Percentiles rank a stretch among this genome's conserved stretches.
Conservation (phyloP, 495 filamentous ascomycete genomes). For the Aspergillus steynii region DNA sequence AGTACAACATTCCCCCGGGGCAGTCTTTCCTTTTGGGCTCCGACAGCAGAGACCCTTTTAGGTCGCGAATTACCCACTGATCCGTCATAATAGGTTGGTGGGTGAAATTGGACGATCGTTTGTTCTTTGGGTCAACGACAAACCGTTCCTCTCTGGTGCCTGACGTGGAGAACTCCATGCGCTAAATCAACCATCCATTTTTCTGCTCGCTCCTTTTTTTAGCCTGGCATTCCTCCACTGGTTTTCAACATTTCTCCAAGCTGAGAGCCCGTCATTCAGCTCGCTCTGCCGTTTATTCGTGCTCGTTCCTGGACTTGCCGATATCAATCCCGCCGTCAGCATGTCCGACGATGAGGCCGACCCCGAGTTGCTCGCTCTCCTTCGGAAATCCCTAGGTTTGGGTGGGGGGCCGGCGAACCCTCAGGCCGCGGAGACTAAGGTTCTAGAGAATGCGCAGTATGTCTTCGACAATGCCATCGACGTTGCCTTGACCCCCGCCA, state of each 20-base stretch:
- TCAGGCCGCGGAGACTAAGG: conserved; percentile 67
- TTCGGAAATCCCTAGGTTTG: conserved; percentile 75
- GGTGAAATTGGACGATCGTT: conserved; percentile 2
- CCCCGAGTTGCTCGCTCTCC: conserved; percentile 80
- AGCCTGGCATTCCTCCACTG: not conserved
- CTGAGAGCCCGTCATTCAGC: not conserved
- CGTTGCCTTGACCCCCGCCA: conserved; percentile 76
- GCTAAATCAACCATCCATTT: not conserved
- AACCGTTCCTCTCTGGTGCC: conserved; percentile 11
- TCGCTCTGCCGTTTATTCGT: not conserved
- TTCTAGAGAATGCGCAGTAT: conserved; percentile 79
- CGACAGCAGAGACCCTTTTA: no score
- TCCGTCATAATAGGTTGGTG: conserved; percentile 3
- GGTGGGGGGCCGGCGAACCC: conserved; percentile 53
- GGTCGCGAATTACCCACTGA: not conserved
- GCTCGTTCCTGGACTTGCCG: not conserved
- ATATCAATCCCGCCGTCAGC: conserved; percentile 14
- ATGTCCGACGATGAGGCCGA: conserved; percentile 93
- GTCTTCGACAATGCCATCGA: conserved; percentile 93
- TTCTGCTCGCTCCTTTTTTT: conserved; percentile 2
- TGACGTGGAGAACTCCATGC: conserved; percentile 10
- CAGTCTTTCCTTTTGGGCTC: no score
- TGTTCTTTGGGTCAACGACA: conserved; percentile 21
- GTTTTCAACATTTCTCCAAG: not conserved
- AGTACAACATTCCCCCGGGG: no score